Evolutionary conservation across 2,329 filamentous ascomycete species (phyloP).

Genomic region (Diaporthe citrichinensis): DNA sequence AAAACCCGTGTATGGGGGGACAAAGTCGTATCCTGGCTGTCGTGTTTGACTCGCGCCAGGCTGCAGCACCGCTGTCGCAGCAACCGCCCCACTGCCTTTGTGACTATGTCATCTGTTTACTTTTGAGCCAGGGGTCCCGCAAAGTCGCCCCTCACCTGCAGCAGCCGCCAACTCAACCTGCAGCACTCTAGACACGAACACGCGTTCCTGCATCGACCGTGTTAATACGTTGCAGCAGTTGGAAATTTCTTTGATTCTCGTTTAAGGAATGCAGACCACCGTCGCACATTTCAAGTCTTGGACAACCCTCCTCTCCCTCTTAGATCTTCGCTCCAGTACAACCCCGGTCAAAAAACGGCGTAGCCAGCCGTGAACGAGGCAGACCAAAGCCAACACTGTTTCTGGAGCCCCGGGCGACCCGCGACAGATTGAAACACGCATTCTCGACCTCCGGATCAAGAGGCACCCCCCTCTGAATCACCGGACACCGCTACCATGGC

Average conservation of each 20-base stretch:
- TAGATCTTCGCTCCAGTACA: background rate
- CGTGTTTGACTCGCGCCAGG: constrained; percentile 12
- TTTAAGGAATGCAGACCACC: background rate
- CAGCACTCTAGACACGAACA: constrained; percentile 25
- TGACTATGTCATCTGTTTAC: constrained; percentile 41
- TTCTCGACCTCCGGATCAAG: too few relatives aligned
- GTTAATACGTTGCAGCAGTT: background rate
- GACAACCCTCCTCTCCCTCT: background rate
- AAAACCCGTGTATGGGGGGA: background rate
- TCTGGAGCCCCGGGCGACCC: background rate
- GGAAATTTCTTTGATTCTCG: background rate
- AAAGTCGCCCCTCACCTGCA: constrained; percentile 18
- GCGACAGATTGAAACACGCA: background rate
- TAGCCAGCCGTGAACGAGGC: background rate
- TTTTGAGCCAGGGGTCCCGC: constrained; percentile 12
- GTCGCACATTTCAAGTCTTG: background rate
- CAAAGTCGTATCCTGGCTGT: background rate
- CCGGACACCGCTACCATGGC: constrained; percentile 42
- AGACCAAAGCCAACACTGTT: background rate
- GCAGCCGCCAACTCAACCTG: constrained; percentile 39
- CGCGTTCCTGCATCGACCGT: constrained; percentile 27
- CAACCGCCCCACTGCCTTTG: constrained; percentile 7
- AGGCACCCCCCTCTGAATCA: too few relatives aligned
- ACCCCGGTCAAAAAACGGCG: background rate
- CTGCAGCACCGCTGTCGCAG: constrained; percentile 19